Conservation (phyloP, 805 yeast genomes). For the Suhomyces sp. region DNA sequence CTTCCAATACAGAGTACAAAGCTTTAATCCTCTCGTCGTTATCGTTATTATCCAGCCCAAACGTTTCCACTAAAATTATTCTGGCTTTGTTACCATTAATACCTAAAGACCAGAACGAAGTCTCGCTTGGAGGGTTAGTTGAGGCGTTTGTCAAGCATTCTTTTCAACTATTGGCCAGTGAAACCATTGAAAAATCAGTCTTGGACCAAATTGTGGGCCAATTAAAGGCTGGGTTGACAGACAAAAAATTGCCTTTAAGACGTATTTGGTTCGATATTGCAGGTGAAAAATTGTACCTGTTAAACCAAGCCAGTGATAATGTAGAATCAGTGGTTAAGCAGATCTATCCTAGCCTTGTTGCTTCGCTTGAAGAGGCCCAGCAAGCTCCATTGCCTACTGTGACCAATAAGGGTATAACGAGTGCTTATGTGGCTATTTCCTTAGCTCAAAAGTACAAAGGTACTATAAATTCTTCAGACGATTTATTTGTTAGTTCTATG, state of each 20-base stretch:
- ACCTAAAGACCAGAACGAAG: constrained; percentile 74
- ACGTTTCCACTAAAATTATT: constrained; percentile 34
- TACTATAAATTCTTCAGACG: neutral
- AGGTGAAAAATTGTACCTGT: constrained; percentile 29
- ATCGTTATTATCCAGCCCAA: constrained; percentile 19
- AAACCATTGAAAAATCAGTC: constrained; percentile 3
- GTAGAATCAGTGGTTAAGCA: constrained; percentile 6
- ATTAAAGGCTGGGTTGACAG: constrained; percentile 59
- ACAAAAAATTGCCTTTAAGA: constrained; percentile 59
- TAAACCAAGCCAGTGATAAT: neutral
- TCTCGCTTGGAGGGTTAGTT: constrained; percentile 49
- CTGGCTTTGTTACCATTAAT: constrained; percentile 49
- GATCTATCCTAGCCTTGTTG: constrained; percentile 22
- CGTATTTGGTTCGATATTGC: constrained; percentile 64
- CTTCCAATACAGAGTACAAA: constrained; percentile 65
- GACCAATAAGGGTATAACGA: constrained; percentile 48
- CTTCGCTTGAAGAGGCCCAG: constrained; percentile 40
- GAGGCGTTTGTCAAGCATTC: constrained; percentile 49
- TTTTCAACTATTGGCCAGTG: constrained; percentile 15
- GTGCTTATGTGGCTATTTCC: constrained; percentile 51
- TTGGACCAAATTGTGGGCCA: constrained; percentile 11
- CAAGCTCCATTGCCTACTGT: constrained; percentile 53
- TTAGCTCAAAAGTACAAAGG: constrained; percentile 12
- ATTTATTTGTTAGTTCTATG: constrained; percentile 32
- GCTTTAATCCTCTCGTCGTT: constrained; percentile 48